Evolutionary conservation across 257 asterid genomes (phyloP).

Genomic region (Petrea volubilis): DNA sequence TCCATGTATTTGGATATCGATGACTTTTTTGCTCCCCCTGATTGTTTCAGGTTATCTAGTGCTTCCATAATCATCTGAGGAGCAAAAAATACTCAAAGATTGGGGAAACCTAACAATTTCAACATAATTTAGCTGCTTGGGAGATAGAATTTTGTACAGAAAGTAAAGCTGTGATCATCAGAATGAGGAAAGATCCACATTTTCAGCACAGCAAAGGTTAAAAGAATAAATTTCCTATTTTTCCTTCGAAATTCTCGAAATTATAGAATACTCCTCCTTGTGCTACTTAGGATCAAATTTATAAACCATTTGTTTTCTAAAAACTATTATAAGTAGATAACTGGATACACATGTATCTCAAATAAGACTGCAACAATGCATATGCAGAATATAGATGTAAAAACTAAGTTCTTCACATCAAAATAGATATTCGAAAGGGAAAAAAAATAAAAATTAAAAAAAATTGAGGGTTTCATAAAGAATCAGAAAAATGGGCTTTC

Average conservation of each 20-base stretch:
- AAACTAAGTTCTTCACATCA: not conserved
- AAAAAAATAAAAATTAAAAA: too few species aligned
- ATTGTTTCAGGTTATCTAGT: slow-evolving; percentile 53
- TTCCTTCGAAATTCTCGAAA: not conserved
- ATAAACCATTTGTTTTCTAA: not conserved
- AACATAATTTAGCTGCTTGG: not conserved
- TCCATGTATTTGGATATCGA: slow-evolving; percentile 68
- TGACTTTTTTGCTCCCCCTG: slow-evolving; percentile 74
- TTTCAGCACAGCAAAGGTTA: not conserved
- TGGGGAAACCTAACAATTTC: not conserved
- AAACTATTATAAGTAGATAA: too few species aligned
- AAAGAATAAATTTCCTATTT: not conserved
- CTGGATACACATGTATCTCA: not conserved
- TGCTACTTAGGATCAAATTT: not conserved
- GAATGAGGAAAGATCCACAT: not conserved
- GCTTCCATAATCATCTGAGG: slow-evolving; percentile 84
- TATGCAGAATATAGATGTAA: not conserved
- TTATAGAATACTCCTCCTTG: not conserved
- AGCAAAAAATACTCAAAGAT: slow-evolving; percentile 13
- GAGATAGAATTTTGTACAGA: not conserved
- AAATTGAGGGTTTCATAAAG: slow-evolving; percentile 30
- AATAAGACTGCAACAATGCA: not conserved
- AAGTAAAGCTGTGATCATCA: not conserved
- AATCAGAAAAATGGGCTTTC: slow-evolving; percentile 21
- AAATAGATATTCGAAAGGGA: not conserved